Conservation (phyloP, 352 stramenopile genomes). For the Pelagophyceae sp. region DNA sequence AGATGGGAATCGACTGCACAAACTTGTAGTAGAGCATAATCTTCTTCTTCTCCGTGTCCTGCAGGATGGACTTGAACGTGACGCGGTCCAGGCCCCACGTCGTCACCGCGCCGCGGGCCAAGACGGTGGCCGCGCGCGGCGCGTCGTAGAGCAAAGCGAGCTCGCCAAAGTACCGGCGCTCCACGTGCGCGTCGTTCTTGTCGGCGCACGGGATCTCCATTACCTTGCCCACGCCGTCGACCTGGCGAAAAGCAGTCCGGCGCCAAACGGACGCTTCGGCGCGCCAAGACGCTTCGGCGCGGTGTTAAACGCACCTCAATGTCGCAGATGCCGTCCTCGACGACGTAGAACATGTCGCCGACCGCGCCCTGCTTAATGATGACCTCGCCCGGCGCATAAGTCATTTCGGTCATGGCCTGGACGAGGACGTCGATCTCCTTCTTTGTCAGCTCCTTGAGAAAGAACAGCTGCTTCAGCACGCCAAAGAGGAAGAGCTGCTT, state of each 20-base stretch:
- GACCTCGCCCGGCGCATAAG: constrained; percentile 40
- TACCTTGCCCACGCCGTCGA: constrained; percentile 7
- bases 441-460: neutral
- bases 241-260: no score
- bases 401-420: neutral
- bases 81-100: neutral
- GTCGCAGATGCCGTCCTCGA: constrained; percentile 16
- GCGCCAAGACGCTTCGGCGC: no score
- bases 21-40: constrained; percentile 36
- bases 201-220: constrained; percentile 2
- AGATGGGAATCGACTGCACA: constrained; percentile 29
- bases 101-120: neutral
- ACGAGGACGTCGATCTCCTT: neutral
- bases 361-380: constrained; percentile 69
- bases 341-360: constrained; percentile 65
- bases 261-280: no score
- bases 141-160: constrained; percentile 80
- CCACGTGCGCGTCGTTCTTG: neutral
- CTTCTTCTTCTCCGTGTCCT: constrained; percentile 36
- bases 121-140: constrained; percentile 61
- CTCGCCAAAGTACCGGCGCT: constrained; percentile 59
- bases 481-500: neutral
- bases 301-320: no score
- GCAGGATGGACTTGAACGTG: constrained; percentile 40
- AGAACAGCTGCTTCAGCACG: neutral